Base-by-base conservation (phyloP, 805 yeast genomes). In the Cyberlindnera lachancei region DNA sequence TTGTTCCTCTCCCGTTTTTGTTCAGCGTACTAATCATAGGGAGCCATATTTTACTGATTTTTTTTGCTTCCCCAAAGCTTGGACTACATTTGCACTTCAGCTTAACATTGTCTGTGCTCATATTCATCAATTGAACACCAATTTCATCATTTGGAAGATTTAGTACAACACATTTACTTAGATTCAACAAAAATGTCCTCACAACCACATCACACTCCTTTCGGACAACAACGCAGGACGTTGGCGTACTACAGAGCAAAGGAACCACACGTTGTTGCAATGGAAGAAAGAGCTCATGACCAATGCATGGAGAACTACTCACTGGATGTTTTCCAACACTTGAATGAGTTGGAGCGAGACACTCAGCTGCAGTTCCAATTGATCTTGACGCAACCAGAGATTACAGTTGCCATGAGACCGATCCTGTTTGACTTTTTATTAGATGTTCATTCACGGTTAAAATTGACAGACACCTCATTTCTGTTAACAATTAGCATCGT, bases 351-450 rank as follows among this genome's bases (percentile, higher is more conserved):
- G 20, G 68, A 65, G 38, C 38, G 43, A 12, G 36, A 46, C 13
- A 50, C 61, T 2, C 44, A 51, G 18, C 38, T 50, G 23, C 38
- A 43, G 15, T 45, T 56, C 5, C 45, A 55, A 8, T 38, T 55
- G 32, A 57, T 62, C 14, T 45, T 41, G 15, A 48, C 62, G 2
- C 67, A 62, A 34, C 66, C 66, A 15, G 61, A 62, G 39, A 66
- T 61, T 52, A 64, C 40, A n/a, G 45, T 48, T 15, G 53, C 53
- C 22, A 83, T 86, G 75, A 72, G 97, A 48, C 75, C 79, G 15
- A 75, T 79, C 44, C 63, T 90, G 35, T 74, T 90, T 35, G 95
- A 87, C 50, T 88, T 87, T 48, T 60, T 87, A 24, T 67, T 86
- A 56, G 90, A 87, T 28, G 64, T 75, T 34, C 78, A 76, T 57